phyloP scores from a whole-genome alignment of 106 monocot genomes.

The Gastrodia elata region DNA sequence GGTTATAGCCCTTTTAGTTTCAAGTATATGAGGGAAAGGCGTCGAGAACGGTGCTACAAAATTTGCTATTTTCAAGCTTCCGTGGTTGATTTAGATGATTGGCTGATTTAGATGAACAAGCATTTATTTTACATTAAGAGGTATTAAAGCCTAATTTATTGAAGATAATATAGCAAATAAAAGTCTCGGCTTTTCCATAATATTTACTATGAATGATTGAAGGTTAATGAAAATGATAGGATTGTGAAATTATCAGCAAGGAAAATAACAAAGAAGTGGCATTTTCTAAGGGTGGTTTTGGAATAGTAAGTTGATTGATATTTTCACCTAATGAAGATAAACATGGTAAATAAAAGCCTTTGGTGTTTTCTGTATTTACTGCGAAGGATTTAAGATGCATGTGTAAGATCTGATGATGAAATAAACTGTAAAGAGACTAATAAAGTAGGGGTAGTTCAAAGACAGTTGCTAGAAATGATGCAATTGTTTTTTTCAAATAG shows the following conservation, averaged over 20 bases:
- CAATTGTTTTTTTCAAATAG: too few relatives aligned
- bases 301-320: too few relatives aligned
- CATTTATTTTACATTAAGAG: too few relatives aligned
- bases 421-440: not conserved
- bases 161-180: too few relatives aligned
- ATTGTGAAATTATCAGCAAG: too few relatives aligned
- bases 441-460: not conserved
- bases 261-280: too few relatives aligned
- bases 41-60: not conserved
- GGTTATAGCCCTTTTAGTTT: not conserved
- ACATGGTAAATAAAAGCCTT: not conserved
- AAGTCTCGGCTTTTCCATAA: too few relatives aligned
- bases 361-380: not conserved
- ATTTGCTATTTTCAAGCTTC: not conserved
- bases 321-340: not conserved
- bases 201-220: too few relatives aligned
- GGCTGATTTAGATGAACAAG: too few relatives aligned
- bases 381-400: not conserved
- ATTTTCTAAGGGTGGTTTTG: too few relatives aligned
- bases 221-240: too few relatives aligned
- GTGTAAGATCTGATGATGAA: not conserved
- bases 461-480: not conserved
- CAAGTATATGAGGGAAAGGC: not conserved
- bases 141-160: too few relatives aligned
- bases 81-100: not conserved